Percentiles rank a stretch among this genome's conserved stretches.
phyloP scores from a whole-genome alignment of 345 rosid species.

The Turnera subulata region DNA sequence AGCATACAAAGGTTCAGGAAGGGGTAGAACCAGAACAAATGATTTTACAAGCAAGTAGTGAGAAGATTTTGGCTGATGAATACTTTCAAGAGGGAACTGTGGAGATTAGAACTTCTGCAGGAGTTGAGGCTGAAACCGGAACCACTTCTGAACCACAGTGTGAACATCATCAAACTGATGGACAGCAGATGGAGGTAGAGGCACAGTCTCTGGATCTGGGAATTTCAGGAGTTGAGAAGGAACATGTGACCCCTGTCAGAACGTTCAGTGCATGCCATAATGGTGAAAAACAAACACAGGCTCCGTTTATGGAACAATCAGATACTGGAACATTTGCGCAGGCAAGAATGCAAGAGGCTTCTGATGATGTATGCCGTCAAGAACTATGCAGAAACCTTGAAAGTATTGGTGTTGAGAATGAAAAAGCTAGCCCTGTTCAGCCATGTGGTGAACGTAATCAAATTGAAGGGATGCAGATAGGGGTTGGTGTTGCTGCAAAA shows the following conservation, averaged over 20 bases:
- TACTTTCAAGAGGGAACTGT: constrained; percentile 10
- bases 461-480: neutral
- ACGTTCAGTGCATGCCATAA: too few relatives aligned
- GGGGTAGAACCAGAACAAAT: constrained; percentile 4
- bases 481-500: neutral
- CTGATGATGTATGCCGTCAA: constrained; percentile 5
- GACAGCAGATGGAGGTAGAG: constrained; percentile 2
- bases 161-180: constrained; percentile 6
- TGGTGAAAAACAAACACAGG: too few relatives aligned
- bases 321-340: neutral
- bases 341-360: constrained; percentile 11
- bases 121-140: constrained; percentile 12
- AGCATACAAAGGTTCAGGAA: constrained; percentile 15
- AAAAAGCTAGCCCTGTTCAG: neutral
- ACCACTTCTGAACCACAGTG: neutral
- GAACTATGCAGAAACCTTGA: constrained; percentile 13
- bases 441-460: constrained; percentile 2
- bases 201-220: too few relatives aligned
- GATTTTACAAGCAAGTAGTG: constrained; percentile 14
- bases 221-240: too few relatives aligned
- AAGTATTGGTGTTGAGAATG: constrained; percentile 7
- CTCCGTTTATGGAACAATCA: too few relatives aligned
- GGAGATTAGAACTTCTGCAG: constrained; percentile 1
- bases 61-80: constrained; percentile 9
- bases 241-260: too few relatives aligned